Evolutionary conservation across 345 rosid species (phyloP).

Genomic region (Aquilaria sinensis): DNA sequence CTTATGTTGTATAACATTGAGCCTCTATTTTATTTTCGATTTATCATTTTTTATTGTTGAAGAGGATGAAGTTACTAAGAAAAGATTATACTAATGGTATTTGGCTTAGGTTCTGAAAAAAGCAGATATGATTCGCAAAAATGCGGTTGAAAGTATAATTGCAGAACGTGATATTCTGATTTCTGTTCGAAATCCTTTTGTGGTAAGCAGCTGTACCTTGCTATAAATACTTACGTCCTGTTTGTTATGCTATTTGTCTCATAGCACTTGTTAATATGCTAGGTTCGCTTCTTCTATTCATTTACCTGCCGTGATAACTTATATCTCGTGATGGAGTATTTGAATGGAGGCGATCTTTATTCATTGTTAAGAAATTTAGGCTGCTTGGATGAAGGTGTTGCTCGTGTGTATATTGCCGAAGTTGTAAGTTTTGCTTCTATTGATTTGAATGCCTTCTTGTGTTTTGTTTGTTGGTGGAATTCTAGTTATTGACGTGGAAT

Average conservation of each 20-base stretch:
- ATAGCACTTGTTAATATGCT: constrained; percentile 24
- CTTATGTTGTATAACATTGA: too few relatives aligned
- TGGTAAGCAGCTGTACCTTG: constrained; percentile 76
- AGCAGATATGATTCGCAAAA: constrained; percentile 99
- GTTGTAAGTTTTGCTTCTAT: constrained; percentile 58
- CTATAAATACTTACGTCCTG: constrained; percentile 16
- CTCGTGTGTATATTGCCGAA: constrained; percentile 97
- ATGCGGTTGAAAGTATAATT: constrained; percentile 98
- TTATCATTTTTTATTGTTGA: neutral
- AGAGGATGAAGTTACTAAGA: constrained; percentile 1
- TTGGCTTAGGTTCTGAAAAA: constrained; percentile 83
- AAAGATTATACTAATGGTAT: constrained; percentile 14
- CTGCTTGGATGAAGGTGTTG: constrained; percentile 97
- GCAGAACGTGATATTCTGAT: constrained; percentile 99
- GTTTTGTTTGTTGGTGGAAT: neutral
- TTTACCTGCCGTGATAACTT: constrained; percentile 98
- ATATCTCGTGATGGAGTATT: constrained; percentile 99
- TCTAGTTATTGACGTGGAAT: constrained; percentile 5
- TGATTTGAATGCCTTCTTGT: constrained; percentile 2
- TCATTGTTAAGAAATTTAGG: constrained; percentile 94
- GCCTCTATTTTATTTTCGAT: too few relatives aligned
- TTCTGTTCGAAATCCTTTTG: constrained; percentile 98
- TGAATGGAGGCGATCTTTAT: constrained; percentile 98
- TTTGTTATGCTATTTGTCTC: constrained; percentile 20
- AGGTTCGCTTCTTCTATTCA: constrained; percentile 99